Percentiles rank a stretch among this genome's conserved stretches.
These are phyloP conservation scores for Dentipellis fragilis DNA, from an alignment of 768 basidiomycete genomes.

Conservation along the genomic window DNA sequence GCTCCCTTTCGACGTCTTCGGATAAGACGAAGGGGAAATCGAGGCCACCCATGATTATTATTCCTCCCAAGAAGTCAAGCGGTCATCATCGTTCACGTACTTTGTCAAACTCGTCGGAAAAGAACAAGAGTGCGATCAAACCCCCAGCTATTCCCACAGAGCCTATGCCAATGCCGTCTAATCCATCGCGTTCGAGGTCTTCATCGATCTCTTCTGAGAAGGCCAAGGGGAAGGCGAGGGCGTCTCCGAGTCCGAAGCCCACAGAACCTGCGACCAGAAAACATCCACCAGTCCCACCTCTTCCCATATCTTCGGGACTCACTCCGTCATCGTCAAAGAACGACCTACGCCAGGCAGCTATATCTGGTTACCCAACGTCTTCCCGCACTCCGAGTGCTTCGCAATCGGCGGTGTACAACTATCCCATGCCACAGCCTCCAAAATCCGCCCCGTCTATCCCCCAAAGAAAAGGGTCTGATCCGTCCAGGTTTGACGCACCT, in stretches of 20 bases:
- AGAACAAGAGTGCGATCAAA: neutral
- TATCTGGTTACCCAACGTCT: neutral
- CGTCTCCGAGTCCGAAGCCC: neutral
- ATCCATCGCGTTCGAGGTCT: neutral
- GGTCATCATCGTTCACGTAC: conserved; percentile 1
- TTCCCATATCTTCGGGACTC: neutral
- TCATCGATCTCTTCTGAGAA: neutral
- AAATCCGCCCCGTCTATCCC: conserved; percentile 1
- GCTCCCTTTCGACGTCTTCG: neutral
- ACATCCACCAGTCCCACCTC: neutral
- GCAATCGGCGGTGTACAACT: neutral
- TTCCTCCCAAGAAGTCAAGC: neutral
- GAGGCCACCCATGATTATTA: neutral
- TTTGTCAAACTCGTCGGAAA: neutral
- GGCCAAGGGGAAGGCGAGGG: neutral
- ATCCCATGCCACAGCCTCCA: neutral
- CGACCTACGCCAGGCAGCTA: neutral
- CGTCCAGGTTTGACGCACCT: neutral
- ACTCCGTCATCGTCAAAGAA: neutral
- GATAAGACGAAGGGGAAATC: neutral
- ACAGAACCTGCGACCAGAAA: neutral
- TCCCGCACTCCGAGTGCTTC: conserved; percentile 1
- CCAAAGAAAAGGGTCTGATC: neutral
- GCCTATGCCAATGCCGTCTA: neutral
- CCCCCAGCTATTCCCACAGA: neutral